These are phyloP conservation scores for Mortierella alpina DNA, from an alignment of 192 early-diverging fungal species.

Conservation along the genomic window DNA sequence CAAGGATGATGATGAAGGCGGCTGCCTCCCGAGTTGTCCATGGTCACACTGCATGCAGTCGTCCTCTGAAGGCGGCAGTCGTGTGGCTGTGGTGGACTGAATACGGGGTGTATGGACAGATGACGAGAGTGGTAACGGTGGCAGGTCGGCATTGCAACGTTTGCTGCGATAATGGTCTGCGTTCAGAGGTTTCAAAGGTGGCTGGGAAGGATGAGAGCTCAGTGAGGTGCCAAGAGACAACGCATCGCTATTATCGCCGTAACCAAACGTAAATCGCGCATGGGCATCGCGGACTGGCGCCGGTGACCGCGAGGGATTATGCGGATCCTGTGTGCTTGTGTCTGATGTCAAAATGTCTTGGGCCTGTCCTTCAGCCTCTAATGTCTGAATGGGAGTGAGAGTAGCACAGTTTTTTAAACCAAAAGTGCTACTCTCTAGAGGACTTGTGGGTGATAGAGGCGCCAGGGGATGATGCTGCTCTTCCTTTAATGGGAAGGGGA, in stretches of 20 bases:
- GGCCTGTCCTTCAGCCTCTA: neutral
- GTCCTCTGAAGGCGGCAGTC: too few species aligned
- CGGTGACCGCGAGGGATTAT: neutral
- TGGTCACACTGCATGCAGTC: too few species aligned
- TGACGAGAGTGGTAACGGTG: conserved; percentile 1
- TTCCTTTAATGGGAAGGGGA: neutral
- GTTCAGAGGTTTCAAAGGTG: neutral
- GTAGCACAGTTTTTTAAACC: neutral
- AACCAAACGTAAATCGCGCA: conserved; percentile 40
- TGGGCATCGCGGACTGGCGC: neutral
- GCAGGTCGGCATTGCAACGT: neutral
- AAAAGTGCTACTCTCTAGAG: conserved; percentile 28
- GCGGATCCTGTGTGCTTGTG: too few species aligned
- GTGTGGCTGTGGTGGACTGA: neutral
- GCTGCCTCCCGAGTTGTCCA: too few species aligned
- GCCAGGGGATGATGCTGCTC: conserved; percentile 5
- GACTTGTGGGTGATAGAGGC: neutral
- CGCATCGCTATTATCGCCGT: conserved; percentile 8
- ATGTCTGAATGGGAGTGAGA: too few species aligned
- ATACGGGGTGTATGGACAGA: neutral
- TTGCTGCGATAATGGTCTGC: neutral
- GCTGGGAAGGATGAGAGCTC: neutral
- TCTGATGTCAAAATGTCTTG: neutral
- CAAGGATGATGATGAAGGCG: too few species aligned
- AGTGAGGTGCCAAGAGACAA: conserved; percentile 2